Evolutionary conservation across 2,329 filamentous ascomycete genomes (phyloP).

Genomic region (Penicillium sp.): DNA sequence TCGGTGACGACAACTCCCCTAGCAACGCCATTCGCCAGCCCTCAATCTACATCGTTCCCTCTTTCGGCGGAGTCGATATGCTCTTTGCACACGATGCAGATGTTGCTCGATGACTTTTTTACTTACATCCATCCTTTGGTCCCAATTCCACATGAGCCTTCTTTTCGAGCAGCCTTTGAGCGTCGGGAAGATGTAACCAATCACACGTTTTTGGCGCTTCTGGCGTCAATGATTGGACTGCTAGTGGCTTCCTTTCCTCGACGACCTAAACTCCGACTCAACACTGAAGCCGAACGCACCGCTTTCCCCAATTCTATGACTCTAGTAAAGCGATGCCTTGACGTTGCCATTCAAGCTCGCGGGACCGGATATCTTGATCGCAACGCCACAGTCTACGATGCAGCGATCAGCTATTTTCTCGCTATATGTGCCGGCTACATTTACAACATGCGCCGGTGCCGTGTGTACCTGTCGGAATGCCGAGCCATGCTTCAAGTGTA

Average conservation of each 20-base stretch:
- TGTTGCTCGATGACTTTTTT: conserved; percentile 50
- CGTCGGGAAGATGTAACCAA: conserved; percentile 45
- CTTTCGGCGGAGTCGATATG: conserved; percentile 53
- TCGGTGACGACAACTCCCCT: conserved; percentile 38
- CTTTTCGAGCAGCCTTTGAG: conserved; percentile 46
- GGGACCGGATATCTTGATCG: conserved; percentile 48
- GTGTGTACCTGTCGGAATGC: conserved; percentile 47
- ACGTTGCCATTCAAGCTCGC: conserved; percentile 46
- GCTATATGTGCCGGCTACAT: conserved; percentile 44
- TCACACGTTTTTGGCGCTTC: conserved; percentile 45
- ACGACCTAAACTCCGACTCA: conserved; percentile 44
- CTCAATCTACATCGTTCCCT: conserved; percentile 41
- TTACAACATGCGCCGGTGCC: conserved; percentile 41
- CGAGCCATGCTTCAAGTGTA: conserved; percentile 45
- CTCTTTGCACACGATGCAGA: conserved; percentile 40
- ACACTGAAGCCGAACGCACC: conserved; percentile 37
- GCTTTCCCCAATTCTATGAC: conserved; percentile 46
- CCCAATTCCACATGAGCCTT: conserved; percentile 49
- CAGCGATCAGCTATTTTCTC: conserved; percentile 47
- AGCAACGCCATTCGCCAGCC: conserved; percentile 12
- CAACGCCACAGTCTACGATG: conserved; percentile 45
- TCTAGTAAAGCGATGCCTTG: conserved; percentile 45
- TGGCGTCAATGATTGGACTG: conserved; percentile 48
- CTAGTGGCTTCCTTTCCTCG: conserved; percentile 48
- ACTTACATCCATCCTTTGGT: conserved; percentile 50